Conservation (phyloP, 306 rosid genomes). For the Fragaria vesca region DNA sequence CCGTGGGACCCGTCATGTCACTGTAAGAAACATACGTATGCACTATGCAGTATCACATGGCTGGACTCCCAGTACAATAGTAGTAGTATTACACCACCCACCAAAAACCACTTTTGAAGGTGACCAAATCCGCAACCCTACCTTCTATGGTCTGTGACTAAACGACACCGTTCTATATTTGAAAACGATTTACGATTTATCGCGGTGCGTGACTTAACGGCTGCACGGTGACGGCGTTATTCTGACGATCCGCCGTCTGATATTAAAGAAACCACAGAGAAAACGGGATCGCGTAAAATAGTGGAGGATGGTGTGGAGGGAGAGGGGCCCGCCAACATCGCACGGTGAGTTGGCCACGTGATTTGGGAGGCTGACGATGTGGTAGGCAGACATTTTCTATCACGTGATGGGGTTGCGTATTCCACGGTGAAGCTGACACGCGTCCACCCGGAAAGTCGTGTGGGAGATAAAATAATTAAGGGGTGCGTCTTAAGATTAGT, state of each 20-base stretch:
- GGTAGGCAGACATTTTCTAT: constrained; percentile 52
- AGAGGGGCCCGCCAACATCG: constrained; percentile 39
- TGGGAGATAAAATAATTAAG: not conserved
- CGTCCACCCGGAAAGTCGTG: constrained; percentile 17
- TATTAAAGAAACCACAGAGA: not conserved
- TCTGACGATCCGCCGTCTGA: not conserved
- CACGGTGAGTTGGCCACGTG: constrained; percentile 98
- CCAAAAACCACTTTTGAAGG: constrained; percentile 5
- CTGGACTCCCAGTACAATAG: not conserved
- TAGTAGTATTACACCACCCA: not conserved
- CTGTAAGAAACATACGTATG: constrained; percentile 23
- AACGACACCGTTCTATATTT: not conserved
- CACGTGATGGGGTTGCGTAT: constrained; percentile 81
- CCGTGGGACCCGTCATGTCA: constrained; percentile 38
- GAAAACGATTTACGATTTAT: not conserved
- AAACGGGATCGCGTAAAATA: constrained; percentile 21
- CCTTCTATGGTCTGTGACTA: not conserved
- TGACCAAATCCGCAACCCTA: not conserved
- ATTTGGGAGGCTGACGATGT: constrained; percentile 43
- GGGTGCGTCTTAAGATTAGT: not conserved
- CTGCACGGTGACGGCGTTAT: not conserved
- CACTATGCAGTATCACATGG: constrained; percentile 27
- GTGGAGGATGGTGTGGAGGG: not conserved
- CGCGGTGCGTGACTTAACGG: not conserved
- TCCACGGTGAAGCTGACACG: constrained; percentile 45